A percentile compares a stretch with the other conserved stretches of the same genome.
phyloP scores from a whole-genome alignment of 2,329 filamentous ascomycete genomes.

The Fusarium sulawesiense region DNA sequence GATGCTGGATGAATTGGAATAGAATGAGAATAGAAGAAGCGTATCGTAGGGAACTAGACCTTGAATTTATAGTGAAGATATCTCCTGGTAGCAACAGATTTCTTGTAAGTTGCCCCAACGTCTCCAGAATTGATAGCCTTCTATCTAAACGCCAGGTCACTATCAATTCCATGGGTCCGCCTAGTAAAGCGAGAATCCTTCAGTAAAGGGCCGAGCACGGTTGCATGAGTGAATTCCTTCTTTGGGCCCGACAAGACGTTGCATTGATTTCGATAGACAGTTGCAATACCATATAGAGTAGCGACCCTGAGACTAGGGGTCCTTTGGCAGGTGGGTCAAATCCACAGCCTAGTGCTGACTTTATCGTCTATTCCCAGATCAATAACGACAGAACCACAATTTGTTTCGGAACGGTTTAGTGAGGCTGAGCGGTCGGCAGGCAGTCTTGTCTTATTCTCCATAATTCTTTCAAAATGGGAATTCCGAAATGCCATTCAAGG shows the following conservation, averaged over 20 bases:
- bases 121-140: not conserved
- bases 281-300: not conserved
- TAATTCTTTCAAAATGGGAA: not conserved
- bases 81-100: rapidly evolving
- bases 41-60: rapidly evolving
- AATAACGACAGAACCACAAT: not conserved
- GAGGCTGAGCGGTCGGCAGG: not conserved
- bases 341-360: not conserved
- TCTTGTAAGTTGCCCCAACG: not conserved
- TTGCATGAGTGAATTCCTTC: not conserved
- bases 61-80: not conserved
- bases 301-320: not conserved
- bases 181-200: not conserved
- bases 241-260: not conserved
- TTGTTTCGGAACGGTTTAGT: not conserved
- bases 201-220: not conserved
- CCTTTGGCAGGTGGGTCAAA: not conserved
- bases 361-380: not conserved
- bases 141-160: not conserved
- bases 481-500: not conserved
- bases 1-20: not conserved
- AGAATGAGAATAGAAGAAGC: not conserved
- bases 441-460: not conserved
- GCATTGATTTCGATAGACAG: not conserved
- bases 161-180: not conserved